Evolutionary conservation across 164 flowering plant species (phyloP).

Genomic region (Aristolochia californica): DNA sequence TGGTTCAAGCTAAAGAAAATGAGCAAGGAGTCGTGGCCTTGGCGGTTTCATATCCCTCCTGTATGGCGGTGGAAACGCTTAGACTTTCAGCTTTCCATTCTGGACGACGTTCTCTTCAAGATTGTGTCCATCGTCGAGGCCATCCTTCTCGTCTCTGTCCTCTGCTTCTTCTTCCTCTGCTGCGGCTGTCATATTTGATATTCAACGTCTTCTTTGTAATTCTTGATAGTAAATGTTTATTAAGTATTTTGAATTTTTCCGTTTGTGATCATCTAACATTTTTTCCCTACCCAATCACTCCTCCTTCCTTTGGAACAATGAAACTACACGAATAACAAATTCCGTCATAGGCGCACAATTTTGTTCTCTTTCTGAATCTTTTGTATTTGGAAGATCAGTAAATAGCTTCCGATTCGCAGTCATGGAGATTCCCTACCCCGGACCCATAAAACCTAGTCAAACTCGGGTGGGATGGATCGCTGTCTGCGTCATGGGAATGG

Average conservation of each 20-base stretch:
- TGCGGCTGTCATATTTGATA: slow-evolving; percentile 32
- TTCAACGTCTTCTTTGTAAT: not conserved
- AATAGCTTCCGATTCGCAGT: not conserved
- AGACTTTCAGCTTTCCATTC: slow-evolving; percentile 6
- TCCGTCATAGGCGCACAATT: not conserved
- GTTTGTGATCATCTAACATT: not conserved
- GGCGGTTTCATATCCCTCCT: slow-evolving; percentile 1
- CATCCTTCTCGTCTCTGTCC: slow-evolving; percentile 24
- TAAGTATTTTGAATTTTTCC: not conserved
- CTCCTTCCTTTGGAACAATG: not conserved
- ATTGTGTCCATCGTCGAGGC: slow-evolving; percentile 29
- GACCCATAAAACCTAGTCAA: slow-evolving; percentile 29
- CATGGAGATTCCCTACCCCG: slow-evolving; percentile 45
- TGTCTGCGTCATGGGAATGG: slow-evolving; percentile 74
- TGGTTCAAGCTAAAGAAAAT: slow-evolving; percentile 9
- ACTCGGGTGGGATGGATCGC: slow-evolving; percentile 83
- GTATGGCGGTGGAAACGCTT: slow-evolving; percentile 8
- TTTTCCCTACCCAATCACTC: not conserved
- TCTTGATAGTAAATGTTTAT: not conserved
- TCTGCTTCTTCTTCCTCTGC: slow-evolving; percentile 32
- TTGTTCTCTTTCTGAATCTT: not conserved
- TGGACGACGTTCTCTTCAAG: slow-evolving; percentile 32
- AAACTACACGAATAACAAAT: too few relatives aligned
- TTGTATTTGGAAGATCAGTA: not conserved
- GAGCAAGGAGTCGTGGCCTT: slow-evolving; percentile 7